Conservation (phyloP, 495 filamentous ascomycete species). For the Xylaria bambusicola region DNA sequence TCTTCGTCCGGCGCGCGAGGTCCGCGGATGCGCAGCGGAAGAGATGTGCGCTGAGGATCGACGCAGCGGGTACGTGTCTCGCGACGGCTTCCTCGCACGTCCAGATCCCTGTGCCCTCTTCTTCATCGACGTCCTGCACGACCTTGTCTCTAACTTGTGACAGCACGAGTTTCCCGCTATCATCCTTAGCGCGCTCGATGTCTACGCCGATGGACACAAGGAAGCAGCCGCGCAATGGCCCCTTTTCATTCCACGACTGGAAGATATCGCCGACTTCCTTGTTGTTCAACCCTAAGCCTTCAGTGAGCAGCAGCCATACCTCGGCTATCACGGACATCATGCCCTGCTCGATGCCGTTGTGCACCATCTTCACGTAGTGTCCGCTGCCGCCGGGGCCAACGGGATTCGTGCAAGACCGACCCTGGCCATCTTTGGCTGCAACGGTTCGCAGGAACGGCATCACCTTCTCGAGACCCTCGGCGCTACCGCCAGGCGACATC, state of each 20-base stretch:
- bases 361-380: conserved; percentile 78
- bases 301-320: conserved; percentile 65
- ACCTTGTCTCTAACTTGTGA: conserved; percentile 73
- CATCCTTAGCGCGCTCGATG: conserved; percentile 56
- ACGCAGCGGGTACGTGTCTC: conserved; percentile 66
- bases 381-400: conserved; percentile 66
- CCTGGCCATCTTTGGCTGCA: conserved; percentile 59
- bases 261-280: conserved; percentile 66
- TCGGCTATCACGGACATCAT: conserved; percentile 58
- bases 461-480: conserved; percentile 57
- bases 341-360: conserved; percentile 76
- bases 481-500: conserved; percentile 66
- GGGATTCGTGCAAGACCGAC: conserved; percentile 62
- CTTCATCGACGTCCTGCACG: conserved; percentile 68
- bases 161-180: conserved; percentile 57
- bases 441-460: conserved; percentile 62
- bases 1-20: conserved; percentile 53
- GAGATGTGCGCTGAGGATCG: conserved; percentile 64
- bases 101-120: conserved; percentile 72
- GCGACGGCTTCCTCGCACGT: conserved; percentile 60
- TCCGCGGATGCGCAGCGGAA: conserved; percentile 68
- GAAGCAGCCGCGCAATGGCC: conserved; percentile 62
- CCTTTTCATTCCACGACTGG: conserved; percentile 58
- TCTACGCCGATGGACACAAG: conserved; percentile 65
- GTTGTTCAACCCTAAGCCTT: conserved; percentile 59